A percentile compares a stretch with the other conserved stretches of the same genome.
phyloP scores from a whole-genome alignment of 2,329 filamentous ascomycete species.

The Aspergillus fischeri region DNA sequence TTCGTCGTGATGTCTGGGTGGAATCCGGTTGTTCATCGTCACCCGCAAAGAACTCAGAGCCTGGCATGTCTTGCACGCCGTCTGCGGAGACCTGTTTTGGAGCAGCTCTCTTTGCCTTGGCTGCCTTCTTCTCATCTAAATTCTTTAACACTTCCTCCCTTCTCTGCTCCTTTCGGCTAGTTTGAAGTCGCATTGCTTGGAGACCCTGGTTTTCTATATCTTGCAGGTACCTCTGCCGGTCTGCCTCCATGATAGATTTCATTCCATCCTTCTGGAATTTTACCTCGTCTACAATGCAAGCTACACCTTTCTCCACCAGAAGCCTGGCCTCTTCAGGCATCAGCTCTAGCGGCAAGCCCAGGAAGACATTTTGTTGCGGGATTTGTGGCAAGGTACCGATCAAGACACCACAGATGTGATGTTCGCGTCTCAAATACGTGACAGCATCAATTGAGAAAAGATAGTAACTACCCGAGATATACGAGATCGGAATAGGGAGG shows the following conservation, averaged over 20 bases:
- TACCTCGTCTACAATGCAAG: conserved; percentile 75
- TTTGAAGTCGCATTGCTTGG: conserved; percentile 45
- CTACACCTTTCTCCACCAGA: conserved; percentile 71
- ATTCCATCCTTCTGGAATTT: conserved; percentile 65
- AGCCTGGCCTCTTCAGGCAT: conserved; percentile 85
- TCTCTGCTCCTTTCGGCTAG: conserved; percentile 47
- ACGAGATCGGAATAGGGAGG: conserved; percentile 72
- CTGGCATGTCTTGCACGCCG: conserved; percentile 10
- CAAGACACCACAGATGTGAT: conserved; percentile 82
- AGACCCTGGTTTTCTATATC: conserved; percentile 53
- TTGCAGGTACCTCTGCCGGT: conserved; percentile 59
- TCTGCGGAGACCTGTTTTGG: conserved; percentile 11
- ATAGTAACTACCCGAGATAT: conserved; percentile 75
- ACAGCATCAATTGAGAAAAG: conserved; percentile 83
- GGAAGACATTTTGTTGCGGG: conserved; percentile 91
- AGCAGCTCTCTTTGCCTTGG: conserved; percentile 20
- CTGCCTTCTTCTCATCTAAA: conserved; percentile 38
- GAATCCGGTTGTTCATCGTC: conserved; percentile 2
- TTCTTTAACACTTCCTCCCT: conserved; percentile 50
- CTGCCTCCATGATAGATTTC: conserved; percentile 52
- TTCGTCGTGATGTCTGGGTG: conserved; percentile 11
- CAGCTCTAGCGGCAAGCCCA: conserved; percentile 81
- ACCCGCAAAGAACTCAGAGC: conserved; percentile 24
- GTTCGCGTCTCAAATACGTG: conserved; percentile 69
- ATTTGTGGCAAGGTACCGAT: conserved; percentile 86